Base-by-base conservation (phyloP, 306 rosid genomes). In the Morella rubra region DNA sequence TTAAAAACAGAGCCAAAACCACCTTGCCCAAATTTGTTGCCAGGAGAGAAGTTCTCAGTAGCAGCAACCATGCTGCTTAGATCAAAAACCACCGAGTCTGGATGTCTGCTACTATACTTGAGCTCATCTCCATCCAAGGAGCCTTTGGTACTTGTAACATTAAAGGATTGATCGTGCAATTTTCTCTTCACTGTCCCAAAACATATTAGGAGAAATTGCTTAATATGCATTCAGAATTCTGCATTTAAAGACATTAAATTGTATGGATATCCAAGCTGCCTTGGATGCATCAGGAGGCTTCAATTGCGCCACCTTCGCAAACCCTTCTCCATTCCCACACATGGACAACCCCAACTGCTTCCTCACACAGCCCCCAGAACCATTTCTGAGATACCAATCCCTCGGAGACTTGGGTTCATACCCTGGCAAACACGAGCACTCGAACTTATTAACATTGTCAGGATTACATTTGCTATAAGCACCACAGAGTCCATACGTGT, bases 241-340 rank as follows among this genome's bases (percentile, higher is more conserved):
- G 27, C 60, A 54, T 7, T n/a, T n/a, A n/a, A 49, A 14, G 52
- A 49, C 0, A 4, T 49, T 49, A 9, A 0, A 49, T 49, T 5
- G 4, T 5, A 4, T 3, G 16, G 13, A 49, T 9, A 67, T 42
- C 75, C 15, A 44, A 44, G 14, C 20, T 8, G 15, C 75, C 14
- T 8, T 12, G 5, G 68, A 54, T 20, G 75, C 12, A 55, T 68
- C 74, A 0, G 80, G 80, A 60, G 44, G 0, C 5, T 55, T 77
- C 56, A 55, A 9, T 22, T 6, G 9, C 20, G 16, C 40, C 8
- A 77, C n/a, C 50, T 50, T 54, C 5, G 19, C 71, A 27, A 69
- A 27, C 2, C 75, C 80, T n/a, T 77, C 80, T 27, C 80, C 75
- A 77, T 77, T 45, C 50, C 74, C 8, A 19, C 80, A 77, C 19